Evolutionary conservation across 2,329 filamentous ascomycete species (phyloP), one percentile per base, ranked within the genome.

Genomic region (Stylonectria norvegica): DNA sequence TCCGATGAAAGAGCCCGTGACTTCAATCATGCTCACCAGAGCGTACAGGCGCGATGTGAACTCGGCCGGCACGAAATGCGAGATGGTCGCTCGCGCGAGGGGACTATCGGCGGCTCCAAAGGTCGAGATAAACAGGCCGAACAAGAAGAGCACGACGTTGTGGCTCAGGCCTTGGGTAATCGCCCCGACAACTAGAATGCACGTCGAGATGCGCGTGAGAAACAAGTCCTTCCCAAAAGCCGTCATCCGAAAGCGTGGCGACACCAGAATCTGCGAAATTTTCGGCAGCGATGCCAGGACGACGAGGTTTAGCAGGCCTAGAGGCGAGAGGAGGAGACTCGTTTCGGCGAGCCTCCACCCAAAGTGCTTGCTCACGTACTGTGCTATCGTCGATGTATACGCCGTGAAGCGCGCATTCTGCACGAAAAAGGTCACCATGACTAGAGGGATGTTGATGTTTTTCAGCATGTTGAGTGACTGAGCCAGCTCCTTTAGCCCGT

Each of bases 331-430:
- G 20, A 71, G 56, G 39, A 69, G 59, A 40, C 63, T 68, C 1
- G 62, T 65, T 39, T 70, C 59, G 14, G 64, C 67, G 19, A 72
- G 59, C 15, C 53, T 62, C 68, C 68, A 71, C 34, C 60, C 60
- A 32, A 71, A 72, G 41, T 69, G 56, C 40, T 68, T 70, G 61
- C 66, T 69, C 38, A 72, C 52, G 28, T 68, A 68, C 51, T 71
- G 69, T 4, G 62, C 55, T 20, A 71, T 52, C 1, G 60, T 67
- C 5, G 52, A 53, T 10, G 60, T 57, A 45, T 66, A 62, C 5
- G 65, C 63, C 0, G 58, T 47, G 36, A 55, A 53, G n/a, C 68
- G 52, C 9, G 67, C 64, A 25, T 58, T 61, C 37, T 61, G 55
- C 29, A 69, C 57, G 11, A 71, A 56, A 36, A 69, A 70, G 1